Percentiles rank a stretch among this genome's conserved stretches.
Conservation (phyloP, 2,329 filamentous ascomycete species). For the Microcera coccophila region DNA sequence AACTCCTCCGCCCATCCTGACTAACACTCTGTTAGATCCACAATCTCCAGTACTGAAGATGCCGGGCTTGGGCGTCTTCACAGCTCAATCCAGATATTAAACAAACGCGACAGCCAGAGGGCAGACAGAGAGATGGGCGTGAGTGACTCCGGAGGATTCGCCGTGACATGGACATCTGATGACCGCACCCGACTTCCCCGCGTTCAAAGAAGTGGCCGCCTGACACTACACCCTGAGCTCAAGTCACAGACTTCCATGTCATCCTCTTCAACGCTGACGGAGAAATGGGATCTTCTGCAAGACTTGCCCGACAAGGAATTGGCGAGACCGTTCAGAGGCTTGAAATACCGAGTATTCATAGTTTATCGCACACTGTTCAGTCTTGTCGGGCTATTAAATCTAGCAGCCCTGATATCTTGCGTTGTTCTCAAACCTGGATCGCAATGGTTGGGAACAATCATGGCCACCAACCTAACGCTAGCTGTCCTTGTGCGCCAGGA, state of each 20-base stretch:
- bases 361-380: conserved; percentile 56
- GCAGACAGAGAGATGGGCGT: background rate
- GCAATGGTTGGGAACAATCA: conserved; percentile 40
- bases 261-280: conserved; percentile 22
- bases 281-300: conserved; percentile 29
- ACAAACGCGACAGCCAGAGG: no score
- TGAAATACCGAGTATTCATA: conserved; percentile 46
- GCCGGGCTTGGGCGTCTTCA: conserved; percentile 52
- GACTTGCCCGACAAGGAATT: conserved; percentile 41
- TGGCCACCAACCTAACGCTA: conserved; percentile 46
- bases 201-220: no score
- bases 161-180: no score
- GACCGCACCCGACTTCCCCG: no score
- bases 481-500: conserved; percentile 54
- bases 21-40: conserved; percentile 28
- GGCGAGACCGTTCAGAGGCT: conserved; percentile 35
- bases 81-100: conserved; percentile 52
- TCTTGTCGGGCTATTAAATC: conserved; percentile 48
- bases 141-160: no score
- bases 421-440: conserved; percentile 32
- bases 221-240: no score
- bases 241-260: conserved; percentile 31
- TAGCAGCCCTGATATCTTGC: conserved; percentile 44
- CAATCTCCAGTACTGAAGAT: conserved; percentile 60
- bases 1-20: no score